phyloP scores from a whole-genome alignment of 305 asterid species.

The Rubia tinctorum region DNA sequence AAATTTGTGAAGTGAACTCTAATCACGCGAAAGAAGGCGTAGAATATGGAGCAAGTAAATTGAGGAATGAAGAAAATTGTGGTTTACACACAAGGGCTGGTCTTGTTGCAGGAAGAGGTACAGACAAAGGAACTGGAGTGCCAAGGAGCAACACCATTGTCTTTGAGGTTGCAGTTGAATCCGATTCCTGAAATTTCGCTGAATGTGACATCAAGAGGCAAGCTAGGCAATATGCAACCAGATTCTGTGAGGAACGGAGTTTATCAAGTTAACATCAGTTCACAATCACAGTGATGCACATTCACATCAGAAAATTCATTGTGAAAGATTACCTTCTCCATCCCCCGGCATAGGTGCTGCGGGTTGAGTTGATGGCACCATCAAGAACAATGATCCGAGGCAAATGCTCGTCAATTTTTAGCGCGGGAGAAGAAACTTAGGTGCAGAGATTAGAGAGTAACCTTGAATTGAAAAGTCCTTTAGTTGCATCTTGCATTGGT shows the following conservation, averaged over 20 bases:
- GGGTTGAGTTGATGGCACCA: constrained; percentile 8
- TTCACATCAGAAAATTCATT: background rate
- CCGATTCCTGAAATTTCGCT: constrained; percentile 32
- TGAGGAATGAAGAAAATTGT: background rate
- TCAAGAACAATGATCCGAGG: background rate
- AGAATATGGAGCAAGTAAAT: background rate
- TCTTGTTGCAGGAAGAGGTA: constrained; percentile 28
- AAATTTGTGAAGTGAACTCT: background rate
- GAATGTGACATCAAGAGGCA: constrained; percentile 28
- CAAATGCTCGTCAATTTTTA: background rate
- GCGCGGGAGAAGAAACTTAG: background rate
- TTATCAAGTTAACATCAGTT: background rate
- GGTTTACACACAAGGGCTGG: constrained; percentile 12
- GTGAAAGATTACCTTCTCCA: constrained; percentile 24
- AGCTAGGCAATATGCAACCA: constrained; percentile 34
- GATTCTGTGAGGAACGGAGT: constrained; percentile 20
- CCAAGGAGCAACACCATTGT: constrained; percentile 37
- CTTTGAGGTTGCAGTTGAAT: constrained; percentile 35
- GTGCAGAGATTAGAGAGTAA: constrained; percentile 11
- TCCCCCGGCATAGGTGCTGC: constrained; percentile 19
- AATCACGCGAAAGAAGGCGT: background rate
- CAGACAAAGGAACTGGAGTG: constrained; percentile 13
- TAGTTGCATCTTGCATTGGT: constrained; percentile 29
- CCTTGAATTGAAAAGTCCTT: constrained; percentile 42
- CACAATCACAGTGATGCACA: background rate